Percentiles rank a stretch among this genome's conserved stretches.
phyloP scores from a whole-genome alignment of 805 yeast genomes.

The Saturnispora halmiae region DNA sequence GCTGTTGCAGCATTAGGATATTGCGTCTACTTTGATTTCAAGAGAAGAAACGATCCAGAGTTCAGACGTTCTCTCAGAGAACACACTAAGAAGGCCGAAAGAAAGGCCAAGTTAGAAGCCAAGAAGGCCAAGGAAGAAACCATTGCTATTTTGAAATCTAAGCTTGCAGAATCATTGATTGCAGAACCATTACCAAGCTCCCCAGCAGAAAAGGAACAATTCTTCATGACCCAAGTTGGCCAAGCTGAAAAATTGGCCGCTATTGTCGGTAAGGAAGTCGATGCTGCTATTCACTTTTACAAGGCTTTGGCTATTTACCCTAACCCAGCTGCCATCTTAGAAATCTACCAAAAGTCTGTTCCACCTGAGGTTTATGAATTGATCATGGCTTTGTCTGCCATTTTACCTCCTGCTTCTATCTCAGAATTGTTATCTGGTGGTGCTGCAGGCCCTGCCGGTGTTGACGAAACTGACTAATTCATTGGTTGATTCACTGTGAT shows the following conservation, averaged over 20 bases:
- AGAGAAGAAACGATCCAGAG: constrained; percentile 71
- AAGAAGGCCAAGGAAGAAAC: constrained; percentile 52
- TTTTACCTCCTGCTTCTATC: constrained; percentile 78
- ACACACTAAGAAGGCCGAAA: constrained; percentile 52
- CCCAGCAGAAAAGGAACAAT: constrained; percentile 58
- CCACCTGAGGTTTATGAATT: constrained; percentile 76
- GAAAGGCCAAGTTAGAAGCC: constrained; percentile 43
- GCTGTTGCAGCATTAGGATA: constrained; percentile 57
- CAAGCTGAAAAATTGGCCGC: constrained; percentile 74
- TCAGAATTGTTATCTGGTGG: constrained; percentile 51
- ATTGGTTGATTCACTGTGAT: too few relatives aligned
- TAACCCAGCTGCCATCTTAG: constrained; percentile 84
- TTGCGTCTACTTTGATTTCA: constrained; percentile 84
- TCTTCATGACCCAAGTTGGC: constrained; percentile 77
- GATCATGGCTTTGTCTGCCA: constrained; percentile 81
- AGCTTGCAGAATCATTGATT: constrained; percentile 54
- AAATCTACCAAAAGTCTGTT: constrained; percentile 81
- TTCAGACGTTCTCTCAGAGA: constrained; percentile 73
- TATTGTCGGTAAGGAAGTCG: constrained; percentile 57
- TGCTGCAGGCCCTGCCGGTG: constrained; percentile 15
- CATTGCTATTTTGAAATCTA: constrained; percentile 50
- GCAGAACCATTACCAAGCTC: constrained; percentile 71
- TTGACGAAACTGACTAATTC: constrained; percentile 15
- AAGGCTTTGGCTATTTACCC: constrained; percentile 91
- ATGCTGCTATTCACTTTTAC: constrained; percentile 86